phyloP scores from a whole-genome alignment of 371 early-diverging fungal species.

The Mortierella sp. region DNA sequence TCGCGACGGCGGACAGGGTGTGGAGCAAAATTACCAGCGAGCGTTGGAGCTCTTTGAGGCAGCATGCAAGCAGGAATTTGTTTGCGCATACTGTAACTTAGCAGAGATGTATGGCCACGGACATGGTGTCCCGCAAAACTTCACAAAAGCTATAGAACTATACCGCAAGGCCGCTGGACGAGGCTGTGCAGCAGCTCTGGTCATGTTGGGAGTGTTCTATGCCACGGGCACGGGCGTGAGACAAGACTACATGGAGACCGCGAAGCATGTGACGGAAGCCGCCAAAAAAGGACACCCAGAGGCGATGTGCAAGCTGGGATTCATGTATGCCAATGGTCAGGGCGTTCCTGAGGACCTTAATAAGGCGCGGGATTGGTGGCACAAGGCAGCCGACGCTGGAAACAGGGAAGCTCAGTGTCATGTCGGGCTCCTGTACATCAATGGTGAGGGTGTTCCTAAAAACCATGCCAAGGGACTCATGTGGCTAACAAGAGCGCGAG shows the following conservation, averaged over 20 bases:
- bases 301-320: too few relatives aligned
- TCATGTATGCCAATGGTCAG: too few relatives aligned
- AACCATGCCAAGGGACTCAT: not conserved
- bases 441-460: slow-evolving; percentile 5
- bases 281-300: too few relatives aligned
- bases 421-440: slow-evolving; percentile 2
- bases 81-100: not conserved
- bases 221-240: too few relatives aligned
- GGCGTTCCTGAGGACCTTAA: too few relatives aligned
- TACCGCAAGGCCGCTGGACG: slow-evolving; percentile 10
- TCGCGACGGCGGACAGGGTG: slow-evolving; percentile 52
- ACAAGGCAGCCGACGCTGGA: too few relatives aligned
- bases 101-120: not conserved
- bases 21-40: not conserved
- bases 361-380: too few relatives aligned
- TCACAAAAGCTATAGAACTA: slow-evolving; percentile 6
- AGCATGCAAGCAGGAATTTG: slow-evolving; percentile 57
- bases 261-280: too few relatives aligned
- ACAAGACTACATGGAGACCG: too few relatives aligned
- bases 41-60: not conserved
- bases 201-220: too few relatives aligned
- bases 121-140: not conserved
- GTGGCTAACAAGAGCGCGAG: not conserved
- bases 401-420: slow-evolving; percentile 45
- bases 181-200: not conserved